Evolutionary conservation across 768 basidiomycete genomes (phyloP), one percentile per base, ranked within the genome.

Genomic region (Amanita inopinata): DNA sequence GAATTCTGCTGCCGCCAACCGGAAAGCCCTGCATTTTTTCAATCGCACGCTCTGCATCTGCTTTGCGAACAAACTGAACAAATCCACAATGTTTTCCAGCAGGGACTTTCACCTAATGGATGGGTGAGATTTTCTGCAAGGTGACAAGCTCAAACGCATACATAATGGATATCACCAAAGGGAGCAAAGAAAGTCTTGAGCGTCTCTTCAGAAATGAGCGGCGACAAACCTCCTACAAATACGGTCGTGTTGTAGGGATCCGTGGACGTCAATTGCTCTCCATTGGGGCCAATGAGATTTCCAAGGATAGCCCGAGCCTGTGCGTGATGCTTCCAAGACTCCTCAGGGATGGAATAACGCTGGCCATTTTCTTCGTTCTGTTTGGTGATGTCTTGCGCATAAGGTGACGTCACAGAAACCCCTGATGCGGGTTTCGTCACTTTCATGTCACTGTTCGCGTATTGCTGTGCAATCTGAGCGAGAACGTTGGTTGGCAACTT

Each of bases 21-120:
- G 90, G 89, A 58, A 92, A 94, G 18, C 90, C 91, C 66, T 94
- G 91, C 91, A 94, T 92, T 63, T 88, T 90, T 63, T 91, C 86
- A 47, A 96, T 96, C 6, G 91, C 90, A 27, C 76, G 71, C 60
- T 93, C 90, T 8, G 92, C 92, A 61, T 96, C 92, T 7, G 76
- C 78, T 61, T 94, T 91, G 50, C 81, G 75, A 19, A 94, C 86
- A 53, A 90, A 96, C 62, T 96, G 92, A 33, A 96, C 92, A 54
- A 96, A 96, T 1, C 92, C 92, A 53, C 92, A 96, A 50, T 92
- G 87, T 56, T 94, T 94, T 38, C 89, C 90, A 33, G 88, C 83
- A 8, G 92, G 92, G n/a, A 96, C 91, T 61, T 93, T 94, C 56
- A 94, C 91, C 87, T 89, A 51, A 12, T 31, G 25, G 33, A 34